phyloP scores from a whole-genome alignment of 495 filamentous ascomycete species.

The Daldinia concentrica region DNA sequence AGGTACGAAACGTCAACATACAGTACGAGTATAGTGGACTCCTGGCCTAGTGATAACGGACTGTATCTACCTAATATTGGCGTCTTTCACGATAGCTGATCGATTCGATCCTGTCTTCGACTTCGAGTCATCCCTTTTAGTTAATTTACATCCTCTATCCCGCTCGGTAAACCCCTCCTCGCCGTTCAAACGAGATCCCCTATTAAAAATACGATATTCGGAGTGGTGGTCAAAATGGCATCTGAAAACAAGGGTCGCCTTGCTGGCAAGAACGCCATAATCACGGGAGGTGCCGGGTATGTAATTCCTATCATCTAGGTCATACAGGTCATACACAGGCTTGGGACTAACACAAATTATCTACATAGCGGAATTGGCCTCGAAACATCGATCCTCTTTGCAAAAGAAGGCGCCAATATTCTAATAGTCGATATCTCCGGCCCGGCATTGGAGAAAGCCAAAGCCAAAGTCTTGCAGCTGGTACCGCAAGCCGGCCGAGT shows the following conservation, averaged over 20 bases:
- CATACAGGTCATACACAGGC: background rate
- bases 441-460: constrained; percentile 73
- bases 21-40: too few relatives aligned
- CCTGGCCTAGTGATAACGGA: too few relatives aligned
- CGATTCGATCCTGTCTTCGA: background rate
- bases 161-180: background rate
- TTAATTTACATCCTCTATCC: background rate
- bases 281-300: constrained; percentile 93
- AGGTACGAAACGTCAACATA: too few relatives aligned
- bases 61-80: too few relatives aligned
- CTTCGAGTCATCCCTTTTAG: background rate
- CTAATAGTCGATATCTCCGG: constrained; percentile 85
- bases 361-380: constrained; percentile 86
- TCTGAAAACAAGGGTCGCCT: constrained; percentile 67
- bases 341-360: constrained; percentile 21
- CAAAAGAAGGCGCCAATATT: constrained; percentile 86
- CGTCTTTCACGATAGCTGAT: background rate
- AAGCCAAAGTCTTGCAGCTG: constrained; percentile 74
- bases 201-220: background rate
- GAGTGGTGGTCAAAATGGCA: constrained; percentile 30
- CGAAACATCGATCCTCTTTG: constrained; percentile 92
- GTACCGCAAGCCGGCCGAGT: constrained; percentile 70
- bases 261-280: constrained; percentile 89
- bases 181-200: background rate
- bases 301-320: constrained; percentile 45